These are phyloP conservation scores for Tricholoma saponaceum DNA, from an alignment of 768 basidiomycete species.

Conservation along the genomic window DNA sequence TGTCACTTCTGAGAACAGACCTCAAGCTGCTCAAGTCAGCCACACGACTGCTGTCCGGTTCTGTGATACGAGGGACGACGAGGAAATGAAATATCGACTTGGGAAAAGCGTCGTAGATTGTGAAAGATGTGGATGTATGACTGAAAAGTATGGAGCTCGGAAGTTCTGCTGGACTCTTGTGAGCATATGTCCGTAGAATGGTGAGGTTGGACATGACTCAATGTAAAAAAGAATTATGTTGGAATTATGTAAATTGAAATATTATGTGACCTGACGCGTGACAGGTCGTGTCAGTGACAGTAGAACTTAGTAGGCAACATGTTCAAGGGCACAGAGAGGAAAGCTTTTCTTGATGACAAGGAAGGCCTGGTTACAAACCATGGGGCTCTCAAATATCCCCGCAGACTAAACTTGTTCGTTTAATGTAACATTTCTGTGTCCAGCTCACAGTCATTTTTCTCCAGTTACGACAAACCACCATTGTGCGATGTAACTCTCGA, in stretches of 20 bases:
- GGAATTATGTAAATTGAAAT: neutral
- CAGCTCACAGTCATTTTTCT: constrained; percentile 6
- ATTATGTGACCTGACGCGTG: constrained; percentile 6
- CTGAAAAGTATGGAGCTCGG: constrained; percentile 61
- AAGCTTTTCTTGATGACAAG: constrained; percentile 17
- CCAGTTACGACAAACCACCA: constrained; percentile 85
- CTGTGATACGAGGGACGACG: constrained; percentile 63
- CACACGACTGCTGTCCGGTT: constrained; percentile 16
- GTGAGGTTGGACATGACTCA: constrained; percentile 46
- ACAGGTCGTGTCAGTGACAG: constrained; percentile 19
- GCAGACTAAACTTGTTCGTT: constrained; percentile 77
- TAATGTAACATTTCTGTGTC: neutral
- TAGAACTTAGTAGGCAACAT: constrained; percentile 14
- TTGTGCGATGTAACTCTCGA: constrained; percentile 87
- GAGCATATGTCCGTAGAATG: constrained; percentile 60
- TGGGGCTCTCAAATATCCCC: constrained; percentile 47
- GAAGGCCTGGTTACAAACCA: constrained; percentile 23
- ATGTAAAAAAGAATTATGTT: no score
- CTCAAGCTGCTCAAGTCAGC: constrained; percentile 50
- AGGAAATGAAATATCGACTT: constrained; percentile 90
- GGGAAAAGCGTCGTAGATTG: constrained; percentile 72
- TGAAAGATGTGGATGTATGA: constrained; percentile 50
- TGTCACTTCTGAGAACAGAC: constrained; percentile 51
- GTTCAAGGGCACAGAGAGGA: constrained; percentile 32
- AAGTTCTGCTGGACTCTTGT: constrained; percentile 43